Base-by-base conservation (phyloP, 331 rosid species). In the Acacia pycnantha region DNA sequence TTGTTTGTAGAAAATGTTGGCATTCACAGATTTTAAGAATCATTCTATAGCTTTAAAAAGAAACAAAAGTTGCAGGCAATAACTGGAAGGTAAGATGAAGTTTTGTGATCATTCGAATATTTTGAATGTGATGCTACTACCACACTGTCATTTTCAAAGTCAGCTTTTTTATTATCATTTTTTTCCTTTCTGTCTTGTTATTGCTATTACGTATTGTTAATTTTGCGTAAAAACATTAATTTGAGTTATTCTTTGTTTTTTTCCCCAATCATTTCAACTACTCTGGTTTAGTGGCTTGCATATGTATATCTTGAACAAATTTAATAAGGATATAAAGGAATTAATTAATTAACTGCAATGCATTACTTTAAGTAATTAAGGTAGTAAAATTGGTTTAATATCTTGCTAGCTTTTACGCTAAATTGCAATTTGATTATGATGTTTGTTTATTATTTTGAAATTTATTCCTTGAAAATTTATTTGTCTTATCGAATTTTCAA, bases 121-220 rank as follows among this genome's bases (percentile, higher is more conserved):
- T 73, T 85, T 66, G 87, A 48, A 71, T 41, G 72, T 76, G 72
- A 64, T 48, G 54, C 76, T 51, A 67, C 76, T 51, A 67, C 65
- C 51, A 9, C 73, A 2, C 27, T 2, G 33, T 43, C 21, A 73
- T 41, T 74, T 50, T 72, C 53, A 24, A 71, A 5, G 2, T 65
- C 31, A 29, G 10, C 22, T 65, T 13, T 66, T 31, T 15, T 3
- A 46, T 47, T 11, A 3, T 47, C 13, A 1, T 64, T 14, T 5
- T 64, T 27, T 8, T 14, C 21, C 40, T 27, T 26, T 62, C 35
- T 10, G 3, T 10, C 11, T 27, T 27, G n/a, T 7, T 64, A 64
- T 4, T 26, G 40, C 40, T 37, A 37, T 37, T 37, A 37, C 8
- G 40, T 37, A 37, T 6, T 0, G 40, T 37, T 37, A 37, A 37